Base-by-base conservation (phyloP, 129 eudicot species). In the Flaveria brownii region DNA sequence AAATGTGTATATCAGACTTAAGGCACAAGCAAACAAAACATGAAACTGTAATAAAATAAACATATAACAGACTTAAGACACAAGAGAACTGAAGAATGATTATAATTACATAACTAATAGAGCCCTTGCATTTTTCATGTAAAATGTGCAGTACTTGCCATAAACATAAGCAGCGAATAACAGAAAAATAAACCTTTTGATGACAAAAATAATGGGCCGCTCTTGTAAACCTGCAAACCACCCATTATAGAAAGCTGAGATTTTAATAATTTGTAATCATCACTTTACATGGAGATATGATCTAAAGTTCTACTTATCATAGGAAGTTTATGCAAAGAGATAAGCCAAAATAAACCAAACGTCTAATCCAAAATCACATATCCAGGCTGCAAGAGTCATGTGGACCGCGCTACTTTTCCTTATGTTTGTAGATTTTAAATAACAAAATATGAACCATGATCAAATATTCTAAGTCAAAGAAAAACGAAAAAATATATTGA, bases 181-280 rank as follows among this genome's bases (percentile, higher is more conserved):
- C 18, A 59, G 64, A 0, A 74, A 23, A 76, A 60, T 84, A 68
- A 39, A 92, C 98, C 98, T 90, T 86, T 93, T 74, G 98, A 93
- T 55, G 98, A 88, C 76, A 93, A 80, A 82, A 86, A 88, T 62
- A 93, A 71, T n/a, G 89, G 87, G 15, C 98, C 98, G 76, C 89
- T 90, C 85, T 90, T 93, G 85, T 86, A 90, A 45, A 93, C 93
- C 98, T 93, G 96, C 86, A 82, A 67, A 75, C 42, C 69, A 61
- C 43, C 14, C 63, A 77, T 49, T 54, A 74, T 16, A 75, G 45
- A 74, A 17, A 50, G 49, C 72, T 45, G 1, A 68, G 41, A 46
- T 13, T 60, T 33, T 8, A 62, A 10, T 26, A 57, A 18, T 50
- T n/a, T 61, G 28, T 33, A 14, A 39, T 39, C 54, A 72, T 39